Evolutionary conservation across 192 early-diverging fungal species (phyloP), one percentile per base, ranked within the genome.

Genomic region (Backusella australiensis): DNA sequence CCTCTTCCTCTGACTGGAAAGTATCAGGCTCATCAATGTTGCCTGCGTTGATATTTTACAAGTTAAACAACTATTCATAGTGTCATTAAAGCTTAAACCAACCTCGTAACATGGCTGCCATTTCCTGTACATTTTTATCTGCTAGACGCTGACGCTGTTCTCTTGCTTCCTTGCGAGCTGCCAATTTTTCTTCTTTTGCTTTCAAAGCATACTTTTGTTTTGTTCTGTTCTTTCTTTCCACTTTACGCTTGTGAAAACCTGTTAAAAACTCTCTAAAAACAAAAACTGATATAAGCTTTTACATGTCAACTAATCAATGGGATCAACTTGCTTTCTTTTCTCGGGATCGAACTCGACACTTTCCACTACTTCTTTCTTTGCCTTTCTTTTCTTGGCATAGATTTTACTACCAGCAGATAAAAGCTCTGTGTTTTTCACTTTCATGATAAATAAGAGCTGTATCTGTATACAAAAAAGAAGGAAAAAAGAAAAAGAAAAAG

Each of bases 241-340:
- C 80, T 67, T 94, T 94, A 74, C 93, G 88, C 77, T 94, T 94
- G 75, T 92, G 91, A 77, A 94, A 94, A 26, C 93, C 91, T 4
- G 91, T 94, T 49, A 94, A 81, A 66, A 89, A 94, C 34, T 91
- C 87, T 21, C 90, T 90, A 75, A 52, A 65, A 38, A 42, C 23
- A 35, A 75, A 21, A 4, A 41, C 1, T 1, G 34, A 17, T 71
- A 21, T 46, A 66, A 35, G 34, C 44, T 9, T 36, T 29, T 29
- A 21, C 2, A 39, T 9, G 59, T 11, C 23, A 44, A 74, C 14
- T 29, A n/a, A 26, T n/a, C 53, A 21, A 63, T 7, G 6, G 39
- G 59, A 44, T 4, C 23, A 39, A 67, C 85, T 71, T 85, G 88
- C 88, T 85, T 87, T 82, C 91, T 83, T 6, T 84, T 88, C 34